Conservation (phyloP, 2,329 filamentous ascomycete species). For the Penicillium griseofulvum region DNA sequence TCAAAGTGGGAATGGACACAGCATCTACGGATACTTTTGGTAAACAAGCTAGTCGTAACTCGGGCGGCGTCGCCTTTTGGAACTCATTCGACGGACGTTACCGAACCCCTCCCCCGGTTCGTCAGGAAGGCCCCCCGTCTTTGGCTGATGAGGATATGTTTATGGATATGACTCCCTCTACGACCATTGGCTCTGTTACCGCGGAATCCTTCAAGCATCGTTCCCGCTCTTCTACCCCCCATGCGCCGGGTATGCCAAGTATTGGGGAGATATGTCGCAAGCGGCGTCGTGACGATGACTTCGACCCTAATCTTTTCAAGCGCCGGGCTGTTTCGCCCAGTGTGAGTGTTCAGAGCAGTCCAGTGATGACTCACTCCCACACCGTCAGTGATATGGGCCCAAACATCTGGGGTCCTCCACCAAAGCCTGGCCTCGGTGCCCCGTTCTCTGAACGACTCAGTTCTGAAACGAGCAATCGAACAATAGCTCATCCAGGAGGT, state of each 20-base stretch:
- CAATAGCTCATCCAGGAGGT: slow-evolving; percentile 45
- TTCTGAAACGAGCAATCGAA: slow-evolving; percentile 51
- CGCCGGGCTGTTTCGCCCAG: slow-evolving; percentile 86
- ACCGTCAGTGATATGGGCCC: slow-evolving; percentile 62
- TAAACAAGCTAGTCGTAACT: slow-evolving; percentile 68
- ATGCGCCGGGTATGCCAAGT: slow-evolving; percentile 47
- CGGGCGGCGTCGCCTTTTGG: slow-evolving; percentile 73
- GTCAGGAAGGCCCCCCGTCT: slow-evolving; percentile 56
- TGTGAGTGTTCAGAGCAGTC: slow-evolving; percentile 86
- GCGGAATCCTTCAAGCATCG: slow-evolving; percentile 33
- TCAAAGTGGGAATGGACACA: slow-evolving; percentile 37
- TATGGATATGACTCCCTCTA: slow-evolving; percentile 43
- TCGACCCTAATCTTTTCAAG: slow-evolving; percentile 85
- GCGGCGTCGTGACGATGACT: slow-evolving; percentile 84
- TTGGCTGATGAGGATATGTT: slow-evolving; percentile 41
- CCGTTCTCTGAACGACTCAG: slow-evolving; percentile 51
- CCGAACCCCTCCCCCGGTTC: slow-evolving; percentile 63
- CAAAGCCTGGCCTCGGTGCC: slow-evolving; percentile 56
- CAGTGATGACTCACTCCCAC: slow-evolving; percentile 76
- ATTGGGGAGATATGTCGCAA: slow-evolving; percentile 74
- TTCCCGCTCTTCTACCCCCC: slow-evolving; percentile 44
- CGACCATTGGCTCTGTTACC: slow-evolving; percentile 25
- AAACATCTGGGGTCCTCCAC: slow-evolving; percentile 69
- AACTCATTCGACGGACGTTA: slow-evolving; percentile 69
- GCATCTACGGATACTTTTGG: slow-evolving; percentile 70